Evolutionary conservation across 768 basidiomycete genomes (phyloP), one percentile per base, ranked within the genome.

Genomic region (Naematelia encephala): DNA sequence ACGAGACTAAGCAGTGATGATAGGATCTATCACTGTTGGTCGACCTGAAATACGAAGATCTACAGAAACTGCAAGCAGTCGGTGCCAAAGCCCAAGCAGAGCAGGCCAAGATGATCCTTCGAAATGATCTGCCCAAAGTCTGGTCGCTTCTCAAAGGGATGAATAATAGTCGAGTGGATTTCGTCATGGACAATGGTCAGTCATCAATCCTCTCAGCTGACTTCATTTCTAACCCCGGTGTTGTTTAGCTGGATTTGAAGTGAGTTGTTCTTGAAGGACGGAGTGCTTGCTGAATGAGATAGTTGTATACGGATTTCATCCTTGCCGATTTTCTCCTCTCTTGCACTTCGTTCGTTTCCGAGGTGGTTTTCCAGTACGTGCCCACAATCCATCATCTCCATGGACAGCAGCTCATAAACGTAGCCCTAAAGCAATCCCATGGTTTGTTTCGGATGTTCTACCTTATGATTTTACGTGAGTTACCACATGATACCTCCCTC

Each of bases 391-490:
- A n/a, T n/a, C n/a, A n/a, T n/a, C n/a, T n/a, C n/a, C n/a, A n/a
- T n/a, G n/a, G n/a, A n/a, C n/a, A n/a, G n/a, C n/a, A n/a, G n/a
- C n/a, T n/a, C n/a, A n/a, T n/a, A n/a, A n/a, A n/a, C n/a, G n/a
- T 60, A 94, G 92, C 78, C 90, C 92, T 0, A 97, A 99, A 76
- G 80, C 88, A 8, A 88, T 97, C 52, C 93, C 93, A 0, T 99
- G 94, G 92, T 99, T 98, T 73, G 93, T 97, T 47, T 91, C 89
- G 11, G 91, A 96, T 74, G 91, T 93, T 25, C 88, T 89, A 3
- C 92, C 94, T 1, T 79, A 82, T 23, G 94, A 99, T 75, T 96
- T 96, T 75, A 67, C 61, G 70, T 76, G 56, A 63, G 73, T 64
- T 14, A 13, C 23, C 25, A 30, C 19, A n/a, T n/a, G n/a, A n/a